Evolutionary conservation across 441 rosid genomes (phyloP).

Genomic region (Viola pubescens): DNA sequence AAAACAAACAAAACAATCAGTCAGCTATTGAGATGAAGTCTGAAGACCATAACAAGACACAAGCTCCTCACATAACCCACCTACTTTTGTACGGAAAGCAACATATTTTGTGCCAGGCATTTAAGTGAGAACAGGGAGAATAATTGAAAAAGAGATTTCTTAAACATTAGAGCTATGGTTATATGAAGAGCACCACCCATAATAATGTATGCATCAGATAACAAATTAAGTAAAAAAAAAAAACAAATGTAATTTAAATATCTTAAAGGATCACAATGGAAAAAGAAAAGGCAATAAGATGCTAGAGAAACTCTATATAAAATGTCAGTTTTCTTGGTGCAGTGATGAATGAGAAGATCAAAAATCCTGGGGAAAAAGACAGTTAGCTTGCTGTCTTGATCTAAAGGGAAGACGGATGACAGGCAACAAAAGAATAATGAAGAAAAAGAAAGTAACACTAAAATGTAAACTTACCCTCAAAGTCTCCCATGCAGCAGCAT

Average conservation of each 20-base stretch:
- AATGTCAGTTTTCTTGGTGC: neutral
- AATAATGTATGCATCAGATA: neutral
- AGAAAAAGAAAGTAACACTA: neutral
- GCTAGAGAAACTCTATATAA: neutral
- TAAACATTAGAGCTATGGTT: neutral
- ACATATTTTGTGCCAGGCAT: neutral
- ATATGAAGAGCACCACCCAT: too few relatives aligned
- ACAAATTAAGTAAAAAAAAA: neutral
- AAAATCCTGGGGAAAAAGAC: neutral
- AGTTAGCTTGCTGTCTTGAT: neutral
- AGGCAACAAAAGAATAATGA: neutral
- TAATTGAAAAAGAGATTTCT: neutral
- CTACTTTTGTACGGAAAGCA: neutral
- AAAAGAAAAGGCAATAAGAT: slow-evolving; percentile 6
- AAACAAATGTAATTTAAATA: neutral
- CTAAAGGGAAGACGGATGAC: neutral
- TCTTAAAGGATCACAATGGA: too few relatives aligned
- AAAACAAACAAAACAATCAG: neutral
- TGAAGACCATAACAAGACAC: neutral
- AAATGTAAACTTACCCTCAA: slow-evolving; percentile 29
- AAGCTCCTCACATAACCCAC: neutral
- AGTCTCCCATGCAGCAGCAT: slow-evolving; percentile 33
- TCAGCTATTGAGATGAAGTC: neutral
- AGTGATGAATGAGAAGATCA: neutral
- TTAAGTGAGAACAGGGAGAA: neutral